Evolutionary conservation across 441 rosid genomes (phyloP), one percentile per base, ranked within the genome.

Genomic region (Erodium texanum): DNA sequence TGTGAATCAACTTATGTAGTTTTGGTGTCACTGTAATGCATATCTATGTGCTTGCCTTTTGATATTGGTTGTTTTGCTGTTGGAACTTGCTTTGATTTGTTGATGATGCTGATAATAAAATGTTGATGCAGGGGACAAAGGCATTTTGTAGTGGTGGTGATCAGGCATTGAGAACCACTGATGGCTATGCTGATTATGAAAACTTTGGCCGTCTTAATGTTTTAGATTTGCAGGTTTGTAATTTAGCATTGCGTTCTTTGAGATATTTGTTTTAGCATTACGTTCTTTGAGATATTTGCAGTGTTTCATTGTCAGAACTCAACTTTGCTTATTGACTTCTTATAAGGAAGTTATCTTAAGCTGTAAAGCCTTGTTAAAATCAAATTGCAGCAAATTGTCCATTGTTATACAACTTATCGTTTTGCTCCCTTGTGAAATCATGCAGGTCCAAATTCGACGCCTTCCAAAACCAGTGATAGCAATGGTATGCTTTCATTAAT

Each of bases 71-170:
- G n/a, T n/a, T n/a, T n/a, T n/a, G n/a, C n/a, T n/a, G n/a, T n/a
- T n/a, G n/a, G n/a, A n/a, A n/a, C n/a, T n/a, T n/a, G n/a, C n/a
- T n/a, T n/a, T n/a, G n/a, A n/a, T n/a, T n/a, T n/a, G n/a, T n/a
- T n/a, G n/a, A n/a, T n/a, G n/a, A n/a, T n/a, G n/a, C n/a, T n/a
- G n/a, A n/a, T n/a, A n/a, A n/a, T 7, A 32, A 38, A 38, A 38
- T 38, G 12, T 54, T 75, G 66, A n/a, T 75, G 62, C 64, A 93
- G 98, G 97, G 98, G 76, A 90, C 89, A 15, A 73, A 86, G 67
- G 98, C 98, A 32, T 90, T 90, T 78, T 89, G 97, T 64, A 90
- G 97, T 64, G 94, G 98, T 18, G 97, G 98, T 29, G 97, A 93
- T 66, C 98, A 89, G 76, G 81, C 89, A 1, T 62, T 90, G 80